Conservation (phyloP, 2,329 filamentous ascomycete genomes). For the Aspergillus piperis region DNA sequence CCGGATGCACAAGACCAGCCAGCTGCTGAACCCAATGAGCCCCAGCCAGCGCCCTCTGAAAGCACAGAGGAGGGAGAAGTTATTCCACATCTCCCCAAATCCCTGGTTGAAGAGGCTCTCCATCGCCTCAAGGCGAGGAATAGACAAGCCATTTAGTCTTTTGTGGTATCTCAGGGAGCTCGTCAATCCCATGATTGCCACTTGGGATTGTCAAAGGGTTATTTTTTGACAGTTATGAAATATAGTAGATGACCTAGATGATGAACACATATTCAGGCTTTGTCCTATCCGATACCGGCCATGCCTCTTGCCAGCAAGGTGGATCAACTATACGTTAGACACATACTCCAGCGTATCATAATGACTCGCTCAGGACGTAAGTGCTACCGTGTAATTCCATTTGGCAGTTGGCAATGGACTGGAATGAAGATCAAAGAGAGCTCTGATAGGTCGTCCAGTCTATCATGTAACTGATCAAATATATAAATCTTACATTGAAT, state of each 20-base stretch:
- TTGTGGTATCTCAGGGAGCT: neutral
- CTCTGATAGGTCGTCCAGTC: conserved; percentile 37
- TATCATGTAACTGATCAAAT: neutral
- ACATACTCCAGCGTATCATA: conserved; percentile 32
- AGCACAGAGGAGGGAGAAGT: conserved; percentile 33
- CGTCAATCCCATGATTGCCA: neutral
- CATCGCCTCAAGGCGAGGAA: conserved; percentile 40
- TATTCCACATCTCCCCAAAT: conserved; percentile 46
- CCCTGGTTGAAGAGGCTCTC: conserved; percentile 46
- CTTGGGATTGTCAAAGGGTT: neutral
- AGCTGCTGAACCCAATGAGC: conserved; percentile 9
- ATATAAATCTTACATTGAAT: neutral
- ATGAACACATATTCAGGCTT: conserved; percentile 36
- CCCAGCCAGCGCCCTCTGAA: conserved; percentile 14
- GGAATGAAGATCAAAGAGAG: conserved; percentile 45
- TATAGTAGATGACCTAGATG: conserved; percentile 28
- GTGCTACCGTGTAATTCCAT: conserved; percentile 18
- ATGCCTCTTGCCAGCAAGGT: neutral
- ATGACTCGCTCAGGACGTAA: conserved; percentile 27
- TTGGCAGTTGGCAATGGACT: conserved; percentile 4
- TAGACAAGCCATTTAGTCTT: conserved; percentile 20
- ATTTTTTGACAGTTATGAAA: neutral
- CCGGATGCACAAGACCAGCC: conserved; percentile 11
- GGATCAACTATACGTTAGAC: conserved; percentile 15
- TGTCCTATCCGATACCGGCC: conserved; percentile 19